Base-by-base conservation (phyloP, 768 basidiomycete species). In the Russula compacta region DNA sequence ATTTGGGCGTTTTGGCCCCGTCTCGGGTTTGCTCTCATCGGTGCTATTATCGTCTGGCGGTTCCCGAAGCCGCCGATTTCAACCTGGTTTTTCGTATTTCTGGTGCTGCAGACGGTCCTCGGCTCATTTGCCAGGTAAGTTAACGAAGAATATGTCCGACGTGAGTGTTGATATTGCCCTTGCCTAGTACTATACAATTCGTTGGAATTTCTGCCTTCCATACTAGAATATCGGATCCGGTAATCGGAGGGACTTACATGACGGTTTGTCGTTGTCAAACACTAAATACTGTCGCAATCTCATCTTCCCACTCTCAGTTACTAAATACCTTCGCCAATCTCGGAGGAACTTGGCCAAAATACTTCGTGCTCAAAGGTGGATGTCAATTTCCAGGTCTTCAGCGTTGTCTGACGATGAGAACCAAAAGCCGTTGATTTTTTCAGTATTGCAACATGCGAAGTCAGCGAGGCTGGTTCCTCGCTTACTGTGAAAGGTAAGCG, bases 181-280 rank as follows among this genome's bases (percentile, higher is more conserved):
- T 58, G 12, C 35, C 33, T 60, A 95, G 95, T 49, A 98, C 95
- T 5, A 86, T 98, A n/a, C 95, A 99, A 73, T 99, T 98, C 70
- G 95, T 98, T 19, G 94, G 97, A 9, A 93, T 98, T 63, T 92
- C 94, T n/a, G 97, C 97, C 3, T 99, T 98, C 81, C 97, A 98
- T 69, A 98, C 94, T 3, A 84, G 89, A 56, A 86, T 99, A 40
- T 93, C 97, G 0, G 97, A 99, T 70, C 97, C 97, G 0, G 70
- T 97, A 12, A 97, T 99, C 56, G 97, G 97, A 33, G 97, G 97
- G 53, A 99, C 97, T 0, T 99, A 99, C 73, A 99, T 99, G 97
- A 99, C 97, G 12, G 95, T 94, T 68, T 64, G 84, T 74, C 35
- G 10, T n/a, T 24, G 1, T 39, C 36, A 29, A 10, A 6, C 8